Evolutionary conservation across 495 filamentous ascomycete genomes (phyloP).

Genomic region (Letharia lupina): DNA sequence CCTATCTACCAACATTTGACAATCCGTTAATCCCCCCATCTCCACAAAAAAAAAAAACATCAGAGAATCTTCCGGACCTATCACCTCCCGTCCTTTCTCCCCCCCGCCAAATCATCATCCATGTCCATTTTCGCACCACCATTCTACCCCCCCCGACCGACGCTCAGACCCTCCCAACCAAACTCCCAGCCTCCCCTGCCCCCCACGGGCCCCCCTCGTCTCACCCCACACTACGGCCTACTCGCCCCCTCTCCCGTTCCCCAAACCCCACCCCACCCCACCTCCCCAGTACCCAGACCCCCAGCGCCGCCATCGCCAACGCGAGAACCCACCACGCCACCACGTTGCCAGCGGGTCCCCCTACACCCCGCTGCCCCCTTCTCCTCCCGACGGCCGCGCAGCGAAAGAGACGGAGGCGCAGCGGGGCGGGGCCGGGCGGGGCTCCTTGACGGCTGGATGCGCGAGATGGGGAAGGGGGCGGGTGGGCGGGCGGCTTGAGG

Average conservation of each 20-base stretch:
- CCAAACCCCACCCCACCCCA: neutral
- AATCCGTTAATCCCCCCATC: neutral
- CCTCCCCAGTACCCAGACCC: no score
- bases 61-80: neutral
- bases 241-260: neutral
- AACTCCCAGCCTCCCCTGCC: neutral
- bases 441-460: no score
- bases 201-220: neutral
- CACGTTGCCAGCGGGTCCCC: no score
- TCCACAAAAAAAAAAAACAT: neutral
- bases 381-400: no score
- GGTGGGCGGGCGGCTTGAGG: no score
- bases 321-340: no score
- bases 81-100: neutral
- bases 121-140: neutral
- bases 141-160: neutral
- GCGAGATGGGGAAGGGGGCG: no score
- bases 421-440: no score
- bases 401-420: no score
- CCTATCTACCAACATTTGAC: neutral
- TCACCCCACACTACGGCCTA: neutral
- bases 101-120: conserved; percentile 3
- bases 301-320: no score
- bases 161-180: neutral
- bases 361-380: no score